Conservation (phyloP, 352 stramenopile species). For the Phytopythium boreale region DNA sequence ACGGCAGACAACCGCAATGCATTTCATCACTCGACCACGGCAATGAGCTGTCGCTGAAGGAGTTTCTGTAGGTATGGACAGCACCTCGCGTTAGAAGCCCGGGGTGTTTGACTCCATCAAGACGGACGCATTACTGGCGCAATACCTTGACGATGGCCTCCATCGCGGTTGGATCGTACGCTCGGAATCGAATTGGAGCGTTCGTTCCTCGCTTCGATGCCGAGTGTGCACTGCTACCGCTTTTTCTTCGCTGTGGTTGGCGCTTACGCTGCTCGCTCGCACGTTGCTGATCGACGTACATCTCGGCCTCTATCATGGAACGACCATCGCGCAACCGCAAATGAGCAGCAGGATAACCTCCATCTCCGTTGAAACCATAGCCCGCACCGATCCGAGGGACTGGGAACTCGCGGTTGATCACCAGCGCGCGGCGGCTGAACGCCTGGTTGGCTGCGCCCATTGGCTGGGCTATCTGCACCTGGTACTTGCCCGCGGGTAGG, state of each 20-base stretch:
- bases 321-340: neutral
- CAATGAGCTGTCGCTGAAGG: conserved; percentile 30
- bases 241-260: conserved; percentile 1
- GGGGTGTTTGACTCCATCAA: neutral
- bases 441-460: conserved; percentile 9
- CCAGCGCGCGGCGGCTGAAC: conserved; percentile 27
- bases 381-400: conserved; percentile 55
- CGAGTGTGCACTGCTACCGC: neutral
- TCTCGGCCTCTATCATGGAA: conserved; percentile 36
- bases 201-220: neutral
- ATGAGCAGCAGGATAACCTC: neutral
- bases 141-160: conserved; percentile 40
- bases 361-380: neutral
- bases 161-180: conserved; percentile 41
- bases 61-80: conserved; percentile 17
- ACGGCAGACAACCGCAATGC: neutral
- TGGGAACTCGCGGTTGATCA: conserved; percentile 47
- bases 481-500: conserved; percentile 39
- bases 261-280: conserved; percentile 19
- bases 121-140: neutral
- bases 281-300: conserved; percentile 42
- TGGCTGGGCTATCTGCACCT: conserved; percentile 39
- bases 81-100: neutral
- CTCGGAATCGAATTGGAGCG: conserved; percentile 20
- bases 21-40: conserved; percentile 1